Conservation (phyloP, 352 stramenopile genomes). For the Lagenidium sp. region DNA sequence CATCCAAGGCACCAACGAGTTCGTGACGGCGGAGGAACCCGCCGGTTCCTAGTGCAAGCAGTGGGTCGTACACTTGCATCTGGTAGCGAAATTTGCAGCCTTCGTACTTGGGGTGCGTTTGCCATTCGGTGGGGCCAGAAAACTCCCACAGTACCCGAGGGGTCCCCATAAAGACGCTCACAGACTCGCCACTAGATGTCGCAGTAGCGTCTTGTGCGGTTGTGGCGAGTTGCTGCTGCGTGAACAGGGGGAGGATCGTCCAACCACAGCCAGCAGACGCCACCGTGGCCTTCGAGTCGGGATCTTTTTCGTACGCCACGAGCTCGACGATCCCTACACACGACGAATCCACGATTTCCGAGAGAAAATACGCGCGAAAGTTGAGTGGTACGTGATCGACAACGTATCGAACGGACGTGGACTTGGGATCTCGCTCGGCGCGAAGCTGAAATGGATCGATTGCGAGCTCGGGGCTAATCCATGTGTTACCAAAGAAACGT, state of each 20-base stretch:
- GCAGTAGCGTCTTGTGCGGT: no score
- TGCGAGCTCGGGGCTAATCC: conserved; percentile 61
- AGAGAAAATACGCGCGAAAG: conserved; percentile 76
- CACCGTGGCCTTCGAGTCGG: conserved; percentile 58
- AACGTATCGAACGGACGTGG: conserved; percentile 38
- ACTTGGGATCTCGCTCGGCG: conserved; percentile 28
- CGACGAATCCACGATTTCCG: conserved; percentile 80
- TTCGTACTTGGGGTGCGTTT: conserved; percentile 38
- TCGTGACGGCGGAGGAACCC: conserved; percentile 81
- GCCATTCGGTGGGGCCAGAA: conserved; percentile 32
- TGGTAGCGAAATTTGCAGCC: conserved; percentile 65
- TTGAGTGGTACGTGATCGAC: conserved; percentile 47
- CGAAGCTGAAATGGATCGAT: conserved; percentile 43
- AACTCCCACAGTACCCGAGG: conserved; percentile 67
- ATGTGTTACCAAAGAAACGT: conserved; percentile 92
- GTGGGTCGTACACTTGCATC: conserved; percentile 42
- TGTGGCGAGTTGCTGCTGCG: no score
- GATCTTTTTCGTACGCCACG: conserved; percentile 85
- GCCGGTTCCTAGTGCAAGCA: conserved; percentile 33
- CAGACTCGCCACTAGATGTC: conserved; percentile 19
- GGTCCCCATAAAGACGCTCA: conserved; percentile 63
- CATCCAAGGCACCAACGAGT: conserved; percentile 68
- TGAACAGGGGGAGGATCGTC: conserved; percentile 88
- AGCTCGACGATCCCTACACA: conserved; percentile 92
- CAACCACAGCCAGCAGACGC: conserved; percentile 86